These are phyloP conservation scores for Amanita pseudoporphyria DNA, from an alignment of 768 basidiomycete species.

Conservation along the genomic window DNA sequence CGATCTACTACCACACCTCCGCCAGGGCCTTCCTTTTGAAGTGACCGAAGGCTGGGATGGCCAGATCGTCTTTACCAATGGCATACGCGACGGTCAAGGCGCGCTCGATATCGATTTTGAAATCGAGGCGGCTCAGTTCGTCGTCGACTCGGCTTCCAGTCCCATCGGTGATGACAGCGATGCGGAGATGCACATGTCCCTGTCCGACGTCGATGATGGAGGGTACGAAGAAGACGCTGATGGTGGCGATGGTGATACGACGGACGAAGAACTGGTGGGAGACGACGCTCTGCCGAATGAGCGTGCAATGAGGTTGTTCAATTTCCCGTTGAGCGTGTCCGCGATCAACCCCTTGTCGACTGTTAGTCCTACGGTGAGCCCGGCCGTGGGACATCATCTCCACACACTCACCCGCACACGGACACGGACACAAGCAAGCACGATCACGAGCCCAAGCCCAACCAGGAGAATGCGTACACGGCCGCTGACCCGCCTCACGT, in stretches of 20 bases:
- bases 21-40: conserved; percentile 40
- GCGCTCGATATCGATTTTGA: conserved; percentile 67
- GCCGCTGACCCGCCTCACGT: conserved; percentile 18
- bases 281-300: conserved; percentile 63
- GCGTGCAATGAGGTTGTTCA: conserved; percentile 67
- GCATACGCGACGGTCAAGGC: conserved; percentile 43
- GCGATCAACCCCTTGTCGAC: conserved; percentile 73
- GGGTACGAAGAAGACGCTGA: conserved; percentile 39
- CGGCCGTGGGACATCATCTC: conserved; percentile 16
- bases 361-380: conserved; percentile 47
- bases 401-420: conserved; percentile 17
- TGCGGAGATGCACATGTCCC: conserved; percentile 28
- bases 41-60: conserved; percentile 69
- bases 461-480: no score
- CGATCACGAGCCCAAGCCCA: conserved; percentile 9
- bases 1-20: conserved; percentile 20
- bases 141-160: conserved; percentile 34
- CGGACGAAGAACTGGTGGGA: conserved; percentile 79
- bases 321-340: conserved; percentile 50
- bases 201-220: conserved; percentile 27
- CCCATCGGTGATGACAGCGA: conserved; percentile 40
- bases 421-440: no score
- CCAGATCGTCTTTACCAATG: conserved; percentile 65
- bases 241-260: conserved; percentile 63
- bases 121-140: conserved; percentile 41